Conservation (phyloP, 371 early-diverging fungal species). For the Ecytonucleospora hepatopenaei region DNA sequence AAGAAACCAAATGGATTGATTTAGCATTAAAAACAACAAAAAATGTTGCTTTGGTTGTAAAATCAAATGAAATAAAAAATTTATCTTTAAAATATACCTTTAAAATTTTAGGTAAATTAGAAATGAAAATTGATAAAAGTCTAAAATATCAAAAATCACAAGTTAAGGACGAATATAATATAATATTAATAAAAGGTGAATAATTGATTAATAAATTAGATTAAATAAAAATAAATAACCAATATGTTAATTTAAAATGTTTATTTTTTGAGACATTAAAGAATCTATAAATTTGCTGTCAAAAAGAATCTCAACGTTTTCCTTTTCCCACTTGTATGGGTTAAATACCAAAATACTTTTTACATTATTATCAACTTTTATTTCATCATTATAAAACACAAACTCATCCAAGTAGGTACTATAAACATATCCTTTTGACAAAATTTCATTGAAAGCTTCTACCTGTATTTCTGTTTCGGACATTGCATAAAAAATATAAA, state of each 20-base stretch:
- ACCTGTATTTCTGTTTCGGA: conserved; percentile 72
- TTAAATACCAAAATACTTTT: conserved; percentile 39
- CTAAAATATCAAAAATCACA: not conserved
- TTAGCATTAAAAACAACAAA: not conserved
- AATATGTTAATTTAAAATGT: not conserved
- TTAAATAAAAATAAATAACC: too few species aligned
- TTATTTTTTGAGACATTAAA: conserved; percentile 10
- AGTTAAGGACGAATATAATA: too few species aligned
- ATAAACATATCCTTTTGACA: conserved; percentile 72
- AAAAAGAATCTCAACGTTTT: conserved; percentile 30
- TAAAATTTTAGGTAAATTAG: not conserved
- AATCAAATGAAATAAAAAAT: not conserved
- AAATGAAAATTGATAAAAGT: not conserved
- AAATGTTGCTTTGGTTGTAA: not conserved
- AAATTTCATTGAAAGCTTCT: conserved; percentile 74
- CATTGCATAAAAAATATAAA: conserved; percentile 80
- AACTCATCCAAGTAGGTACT: conserved; percentile 62
- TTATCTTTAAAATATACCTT: not conserved
- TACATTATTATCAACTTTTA: conserved; percentile 33
- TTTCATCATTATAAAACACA: conserved; percentile 14
- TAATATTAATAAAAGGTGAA: too few species aligned
- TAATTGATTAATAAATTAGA: too few species aligned
- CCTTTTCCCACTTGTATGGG: conserved; percentile 44
- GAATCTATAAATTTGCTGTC: conserved; percentile 39
- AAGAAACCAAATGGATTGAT: not conserved